Base-by-base conservation (phyloP, 192 early-diverging fungal genomes). In the Coemansia sp. region DNA sequence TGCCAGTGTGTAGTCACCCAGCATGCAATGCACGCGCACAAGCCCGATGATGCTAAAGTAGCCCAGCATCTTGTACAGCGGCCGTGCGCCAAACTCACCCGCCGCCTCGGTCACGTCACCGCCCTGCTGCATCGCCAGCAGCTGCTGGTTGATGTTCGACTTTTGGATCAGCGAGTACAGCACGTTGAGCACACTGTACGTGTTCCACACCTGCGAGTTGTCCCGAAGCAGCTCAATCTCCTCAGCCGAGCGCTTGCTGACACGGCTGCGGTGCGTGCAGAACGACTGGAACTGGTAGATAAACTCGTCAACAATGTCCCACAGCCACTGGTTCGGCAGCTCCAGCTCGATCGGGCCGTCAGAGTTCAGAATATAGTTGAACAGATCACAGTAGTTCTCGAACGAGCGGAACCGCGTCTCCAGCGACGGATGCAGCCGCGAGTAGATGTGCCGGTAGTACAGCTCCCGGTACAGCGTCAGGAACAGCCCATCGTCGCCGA, bases 301-400 rank as follows among this genome's bases (percentile, higher is more conserved):
- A 73, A 97, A 97, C 76, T 97, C 94, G 56, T 97, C 94, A 51
- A 97, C 92, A 63, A 97, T 95, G 75, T 97, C 94, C 92, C 92
- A 97, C 31, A 97, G 75, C 94, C 94, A 97, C 74, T 94, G 92
- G 79, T 92, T 95, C 19, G 94, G 94, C 46, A 97, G 81, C 75
- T 97, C 94, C 45, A 97, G 75, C 38, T 86, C 84, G 34, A 89
- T 80, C 19, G 92, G 92, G 28, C 88, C 89, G 26, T 88, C 62
- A 31, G 78, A 75, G 64, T 78, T 92, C 56, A 97, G 71, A 38
- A 97, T 91, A 60, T 89, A 91, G 78, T 95, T 94, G 80, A 97
- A 97, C 46, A 97, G 70, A 58, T 91, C 90, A 68, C 90, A 92
- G 78, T 97, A 97, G 81, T 97, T 97, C 60, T 85, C 82, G 74